Evolutionary conservation across 768 basidiomycete species (phyloP), one percentile per base, ranked within the genome.

Genomic region (Rhizopogon vulgaris): DNA sequence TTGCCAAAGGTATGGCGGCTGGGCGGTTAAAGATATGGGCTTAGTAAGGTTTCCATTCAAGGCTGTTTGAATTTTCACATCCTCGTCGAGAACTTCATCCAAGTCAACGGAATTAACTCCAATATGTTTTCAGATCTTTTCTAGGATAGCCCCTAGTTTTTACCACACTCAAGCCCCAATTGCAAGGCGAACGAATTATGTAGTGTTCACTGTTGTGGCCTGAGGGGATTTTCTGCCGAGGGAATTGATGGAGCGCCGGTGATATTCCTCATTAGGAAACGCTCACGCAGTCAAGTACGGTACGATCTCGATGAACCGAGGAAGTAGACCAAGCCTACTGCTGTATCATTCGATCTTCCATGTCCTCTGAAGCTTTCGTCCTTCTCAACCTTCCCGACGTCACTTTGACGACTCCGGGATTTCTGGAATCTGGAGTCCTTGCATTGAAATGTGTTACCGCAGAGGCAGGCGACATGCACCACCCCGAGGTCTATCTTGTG

Each of bases 401-500:
- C n/a, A 70, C 70, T 1, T 60, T 85, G 15, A 61, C 65, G 0
- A 65, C 68, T 2, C 58, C 64, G 2, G 67, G 63, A 11, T 52
- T 41, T 62, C 58, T 38, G 48, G 68, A 77, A 34, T 65, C 68
- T 9, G 84, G 84, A 24, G 54, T 59, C 15, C 74, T 83, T 52
- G 72, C 72, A 25, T 71, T 88, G 43, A 78, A 87, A 65, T 87
- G 84, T 62, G 77, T 88, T 30, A 61, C 71, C 25, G 61, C 69
- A 49, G 71, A 48, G 37, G 36, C 68, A 25, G 61, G 69, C 25
- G 58, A 65, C 17, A 51, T 63, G 18, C 52, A 56, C 36, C 49
- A 69, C 18, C 38, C 61, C 38, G 81, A 84, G 56, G 77, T 85
- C 49, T 88, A 82, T 66, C 80, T 90, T 49, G 80, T 89, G 18